These are phyloP conservation scores for Triticum timopheevii DNA, from an alignment of 176 grass and related monocot species.

Conservation along the genomic window DNA sequence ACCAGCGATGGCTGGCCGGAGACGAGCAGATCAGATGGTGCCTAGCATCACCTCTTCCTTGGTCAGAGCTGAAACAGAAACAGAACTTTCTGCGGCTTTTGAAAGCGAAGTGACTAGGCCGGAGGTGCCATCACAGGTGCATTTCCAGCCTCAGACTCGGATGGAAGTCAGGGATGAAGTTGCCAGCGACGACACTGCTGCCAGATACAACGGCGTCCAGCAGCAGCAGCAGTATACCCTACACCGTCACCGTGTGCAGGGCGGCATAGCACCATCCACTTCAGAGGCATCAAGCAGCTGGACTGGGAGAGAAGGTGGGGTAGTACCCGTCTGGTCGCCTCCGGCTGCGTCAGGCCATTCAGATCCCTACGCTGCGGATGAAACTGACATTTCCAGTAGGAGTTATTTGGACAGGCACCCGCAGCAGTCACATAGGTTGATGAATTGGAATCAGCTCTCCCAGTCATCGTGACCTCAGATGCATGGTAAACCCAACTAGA, in stretches of 20 bases:
- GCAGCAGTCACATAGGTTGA: constrained; percentile 53
- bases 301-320: constrained; percentile 77
- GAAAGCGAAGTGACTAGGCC: constrained; percentile 52
- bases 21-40: constrained; percentile 87
- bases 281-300: constrained; percentile 80
- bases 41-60: constrained; percentile 94
- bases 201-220: constrained; percentile 35
- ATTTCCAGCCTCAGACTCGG: constrained; percentile 27
- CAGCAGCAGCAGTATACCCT: constrained; percentile 48
- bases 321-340: constrained; percentile 92
- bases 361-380: constrained; percentile 55
- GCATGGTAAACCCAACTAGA: constrained; percentile 35
- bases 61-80: constrained; percentile 45
- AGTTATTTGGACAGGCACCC: constrained; percentile 69
- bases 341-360: constrained; percentile 59
- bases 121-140: constrained; percentile 62
- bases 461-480: constrained; percentile 70
- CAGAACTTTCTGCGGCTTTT: constrained; percentile 67
- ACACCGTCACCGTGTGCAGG: constrained; percentile 1
- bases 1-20: constrained; percentile 20
- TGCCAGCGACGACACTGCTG: constrained; percentile 13
- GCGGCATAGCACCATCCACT: constrained; percentile 28
- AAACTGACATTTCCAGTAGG: constrained; percentile 55
- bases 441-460: constrained; percentile 87
- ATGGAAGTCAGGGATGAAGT: constrained; percentile 37